phyloP scores from a whole-genome alignment of 78 protist species.

The Dictyostelium intermedium region DNA sequence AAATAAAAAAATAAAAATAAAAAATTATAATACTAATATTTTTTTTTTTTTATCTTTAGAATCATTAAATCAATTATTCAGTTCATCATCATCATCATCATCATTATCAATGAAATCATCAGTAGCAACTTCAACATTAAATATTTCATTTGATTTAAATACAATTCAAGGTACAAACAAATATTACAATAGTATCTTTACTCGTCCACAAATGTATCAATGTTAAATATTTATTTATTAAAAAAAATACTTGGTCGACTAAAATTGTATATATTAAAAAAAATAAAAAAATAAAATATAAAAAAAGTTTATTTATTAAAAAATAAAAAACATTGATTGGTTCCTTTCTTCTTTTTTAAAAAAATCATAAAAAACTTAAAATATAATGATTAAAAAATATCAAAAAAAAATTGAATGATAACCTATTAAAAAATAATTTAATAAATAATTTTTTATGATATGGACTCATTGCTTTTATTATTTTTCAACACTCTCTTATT shows the following conservation, averaged over 20 bases:
- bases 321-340: too few relatives aligned
- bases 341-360: too few relatives aligned
- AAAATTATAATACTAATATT: not conserved
- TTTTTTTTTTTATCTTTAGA: not conserved
- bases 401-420: too few relatives aligned
- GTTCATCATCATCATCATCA: not conserved
- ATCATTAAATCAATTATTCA: not conserved
- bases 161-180: not conserved
- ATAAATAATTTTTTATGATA: too few relatives aligned
- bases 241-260: not conserved
- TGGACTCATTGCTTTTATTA: too few relatives aligned
- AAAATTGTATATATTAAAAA: too few relatives aligned
- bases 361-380: too few relatives aligned
- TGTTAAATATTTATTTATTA: not conserved
- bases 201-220: constrained; percentile 2
- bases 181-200: not conserved
- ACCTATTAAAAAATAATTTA: too few relatives aligned
- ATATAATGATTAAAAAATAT: too few relatives aligned
- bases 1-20: not conserved
- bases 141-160: not conserved
- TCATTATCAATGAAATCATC: not conserved
- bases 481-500: too few relatives aligned
- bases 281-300: too few relatives aligned
- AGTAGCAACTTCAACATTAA: not conserved
- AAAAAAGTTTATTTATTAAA: too few relatives aligned